A percentile compares a stretch with the other conserved stretches of the same genome.
phyloP scores from a whole-genome alignment of 257 asterid genomes.

The Scutellaria galericulata region DNA sequence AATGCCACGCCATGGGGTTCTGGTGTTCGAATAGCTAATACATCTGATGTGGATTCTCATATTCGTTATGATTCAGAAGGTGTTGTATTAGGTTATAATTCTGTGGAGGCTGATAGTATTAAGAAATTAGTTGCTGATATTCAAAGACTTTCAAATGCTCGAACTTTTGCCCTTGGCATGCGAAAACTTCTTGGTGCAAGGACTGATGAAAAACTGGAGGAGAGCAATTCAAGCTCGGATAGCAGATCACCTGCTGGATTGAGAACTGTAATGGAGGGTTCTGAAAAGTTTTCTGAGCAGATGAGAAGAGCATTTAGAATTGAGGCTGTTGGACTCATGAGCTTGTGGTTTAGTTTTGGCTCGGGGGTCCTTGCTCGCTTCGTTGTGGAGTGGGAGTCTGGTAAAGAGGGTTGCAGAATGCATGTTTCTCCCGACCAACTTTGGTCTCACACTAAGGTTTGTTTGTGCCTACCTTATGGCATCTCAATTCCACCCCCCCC shows the following conservation, averaged over 20 bases:
- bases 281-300: constrained; percentile 80
- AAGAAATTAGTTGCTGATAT: constrained; percentile 86
- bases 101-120: constrained; percentile 95
- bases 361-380: constrained; percentile 95
- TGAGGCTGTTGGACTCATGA: constrained; percentile 97
- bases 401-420: constrained; percentile 97
- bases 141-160: constrained; percentile 91
- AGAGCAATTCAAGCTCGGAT: constrained; percentile 54
- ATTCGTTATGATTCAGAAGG: constrained; percentile 95
- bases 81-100: constrained; percentile 83
- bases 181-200: constrained; percentile 84
- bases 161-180: constrained; percentile 90
- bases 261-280: constrained; percentile 54
- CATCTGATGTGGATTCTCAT: constrained; percentile 96
- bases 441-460: constrained; percentile 99
- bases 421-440: constrained; percentile 99
- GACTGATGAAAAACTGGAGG: constrained; percentile 82
- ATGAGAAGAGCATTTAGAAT: constrained; percentile 88
- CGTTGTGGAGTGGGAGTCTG: constrained; percentile 98
- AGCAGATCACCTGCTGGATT: constrained; percentile 59
- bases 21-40: constrained; percentile 93
- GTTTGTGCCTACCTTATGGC: constrained; percentile 21
- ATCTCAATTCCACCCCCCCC: constrained; percentile 2
- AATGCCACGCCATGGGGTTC: constrained; percentile 86
- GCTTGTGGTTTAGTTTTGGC: constrained; percentile 98